A percentile compares a stretch with the other conserved stretches of the same genome.
These are phyloP conservation scores for Kitagawia praeruptora DNA, from an alignment of 129 eudicot genomes.

Conservation along the genomic window DNA sequence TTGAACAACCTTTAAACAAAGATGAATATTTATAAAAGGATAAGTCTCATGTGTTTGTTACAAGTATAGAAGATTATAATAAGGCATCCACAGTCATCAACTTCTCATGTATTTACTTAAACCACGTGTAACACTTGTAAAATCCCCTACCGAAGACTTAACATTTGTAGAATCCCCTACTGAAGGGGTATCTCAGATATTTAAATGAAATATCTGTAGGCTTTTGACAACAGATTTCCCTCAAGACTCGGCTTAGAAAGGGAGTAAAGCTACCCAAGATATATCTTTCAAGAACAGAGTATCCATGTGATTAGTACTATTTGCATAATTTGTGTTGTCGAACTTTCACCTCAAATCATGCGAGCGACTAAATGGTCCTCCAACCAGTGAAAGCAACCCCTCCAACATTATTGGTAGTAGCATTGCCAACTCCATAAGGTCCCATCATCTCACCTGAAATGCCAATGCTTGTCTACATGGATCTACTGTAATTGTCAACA, in stretches of 20 bases:
- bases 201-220: not conserved
- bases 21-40: too few species aligned
- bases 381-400: constrained; percentile 5
- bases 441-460: constrained; percentile 19
- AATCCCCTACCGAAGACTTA: not conserved
- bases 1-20: too few species aligned
- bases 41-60: not conserved
- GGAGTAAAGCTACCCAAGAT: not conserved
- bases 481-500: constrained; percentile 34
- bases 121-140: not conserved
- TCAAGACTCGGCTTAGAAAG: not conserved
- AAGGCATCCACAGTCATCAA: not conserved
- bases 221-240: too few species aligned
- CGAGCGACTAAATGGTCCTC: constrained; percentile 28
- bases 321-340: constrained; percentile 6
- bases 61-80: not conserved
- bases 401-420: too few species aligned
- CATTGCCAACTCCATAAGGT: constrained; percentile 26
- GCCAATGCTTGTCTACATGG: constrained; percentile 29
- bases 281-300: not conserved
- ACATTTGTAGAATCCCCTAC: not conserved
- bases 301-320: constrained; percentile 11
- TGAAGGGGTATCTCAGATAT: not conserved
- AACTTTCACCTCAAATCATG: constrained; percentile 14
- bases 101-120: not conserved